A percentile compares a stretch with the other conserved stretches of the same genome.
Conservation (phyloP, 2,329 filamentous ascomycete genomes). For the Cercospora canescens region DNA sequence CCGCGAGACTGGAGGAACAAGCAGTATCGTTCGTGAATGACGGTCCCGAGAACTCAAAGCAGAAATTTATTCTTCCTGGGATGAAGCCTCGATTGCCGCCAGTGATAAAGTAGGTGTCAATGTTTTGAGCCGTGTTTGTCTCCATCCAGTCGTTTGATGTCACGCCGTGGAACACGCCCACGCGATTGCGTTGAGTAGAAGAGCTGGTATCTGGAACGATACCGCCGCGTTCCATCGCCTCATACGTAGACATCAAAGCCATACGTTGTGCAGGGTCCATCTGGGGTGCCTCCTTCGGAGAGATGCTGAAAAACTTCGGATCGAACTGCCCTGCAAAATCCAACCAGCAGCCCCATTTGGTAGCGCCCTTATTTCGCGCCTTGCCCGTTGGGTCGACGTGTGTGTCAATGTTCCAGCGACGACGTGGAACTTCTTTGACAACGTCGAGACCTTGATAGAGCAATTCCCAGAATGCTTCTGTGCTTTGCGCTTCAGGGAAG, state of each 20-base stretch:
- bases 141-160: constrained; percentile 38
- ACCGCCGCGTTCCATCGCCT: constrained; percentile 22
- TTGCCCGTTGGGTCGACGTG: constrained; percentile 21
- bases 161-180: constrained; percentile 38
- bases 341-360: constrained; percentile 40
- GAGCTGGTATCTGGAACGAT: constrained; percentile 29
- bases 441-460: constrained; percentile 15
- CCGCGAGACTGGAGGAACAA: constrained; percentile 72
- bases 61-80: constrained; percentile 48
- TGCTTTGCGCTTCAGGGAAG: constrained; percentile 9
- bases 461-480: constrained; percentile 21
- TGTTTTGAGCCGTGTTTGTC: constrained; percentile 29
- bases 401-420: constrained; percentile 18
- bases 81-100: constrained; percentile 15
- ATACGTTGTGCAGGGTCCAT: constrained; percentile 19
- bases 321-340: constrained; percentile 43
- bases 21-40: constrained; percentile 75
- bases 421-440: constrained; percentile 11
- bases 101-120: constrained; percentile 26
- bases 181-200: constrained; percentile 30
- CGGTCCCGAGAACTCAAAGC: constrained; percentile 66
- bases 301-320: constrained; percentile 43
- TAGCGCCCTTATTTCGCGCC: constrained; percentile 24
- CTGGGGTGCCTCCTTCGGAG: constrained; percentile 27
- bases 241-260: constrained; percentile 20